These are phyloP conservation scores for Inonotus obliquus DNA, from an alignment of 1,284 basidiomycete genomes.

Conservation along the genomic window DNA sequence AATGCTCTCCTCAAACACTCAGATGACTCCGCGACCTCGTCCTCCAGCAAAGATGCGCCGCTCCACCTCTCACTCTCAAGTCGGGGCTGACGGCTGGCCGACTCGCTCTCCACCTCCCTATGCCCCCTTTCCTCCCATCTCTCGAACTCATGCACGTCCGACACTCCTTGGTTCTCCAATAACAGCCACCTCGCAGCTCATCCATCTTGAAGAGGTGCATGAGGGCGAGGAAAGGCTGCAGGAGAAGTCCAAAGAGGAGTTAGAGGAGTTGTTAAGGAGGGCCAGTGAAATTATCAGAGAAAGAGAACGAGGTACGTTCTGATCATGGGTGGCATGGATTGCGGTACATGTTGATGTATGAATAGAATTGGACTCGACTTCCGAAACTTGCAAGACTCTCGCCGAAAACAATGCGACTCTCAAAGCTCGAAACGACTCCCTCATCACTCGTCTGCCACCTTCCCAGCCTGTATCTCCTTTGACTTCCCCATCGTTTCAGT, in stretches of 20 bases:
- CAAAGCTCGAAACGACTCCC: conserved; percentile 61
- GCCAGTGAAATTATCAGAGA: conserved; percentile 72
- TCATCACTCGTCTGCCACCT: conserved; percentile 56
- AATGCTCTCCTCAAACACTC: conserved; percentile 11
- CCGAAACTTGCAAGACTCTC: conserved; percentile 61
- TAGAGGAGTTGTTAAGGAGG: conserved; percentile 59
- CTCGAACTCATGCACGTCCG: not conserved
- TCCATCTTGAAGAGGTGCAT: not conserved
- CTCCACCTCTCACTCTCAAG: not conserved
- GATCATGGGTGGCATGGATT: not conserved
- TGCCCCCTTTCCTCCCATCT: not conserved
- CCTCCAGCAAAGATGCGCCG: conserved; percentile 15
- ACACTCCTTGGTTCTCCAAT: conserved; percentile 16
- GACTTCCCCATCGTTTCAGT: conserved; percentile 22
- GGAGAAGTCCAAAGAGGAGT: conserved; percentile 57
- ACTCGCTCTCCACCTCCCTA: conserved; percentile 17
- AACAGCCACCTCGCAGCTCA: conserved; percentile 10
- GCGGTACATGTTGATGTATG: not conserved
- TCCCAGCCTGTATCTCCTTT: conserved; percentile 29
- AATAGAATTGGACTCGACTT: conserved; percentile 64
- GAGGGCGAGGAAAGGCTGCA: not conserved
- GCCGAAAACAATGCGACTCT: conserved; percentile 65
- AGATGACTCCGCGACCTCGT: conserved; percentile 1
- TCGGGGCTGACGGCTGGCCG: not conserved
- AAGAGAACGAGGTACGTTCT: conserved; percentile 62